Base-by-base conservation (phyloP, 2,329 filamentous ascomycete genomes). In the Phialophora macrospora region DNA sequence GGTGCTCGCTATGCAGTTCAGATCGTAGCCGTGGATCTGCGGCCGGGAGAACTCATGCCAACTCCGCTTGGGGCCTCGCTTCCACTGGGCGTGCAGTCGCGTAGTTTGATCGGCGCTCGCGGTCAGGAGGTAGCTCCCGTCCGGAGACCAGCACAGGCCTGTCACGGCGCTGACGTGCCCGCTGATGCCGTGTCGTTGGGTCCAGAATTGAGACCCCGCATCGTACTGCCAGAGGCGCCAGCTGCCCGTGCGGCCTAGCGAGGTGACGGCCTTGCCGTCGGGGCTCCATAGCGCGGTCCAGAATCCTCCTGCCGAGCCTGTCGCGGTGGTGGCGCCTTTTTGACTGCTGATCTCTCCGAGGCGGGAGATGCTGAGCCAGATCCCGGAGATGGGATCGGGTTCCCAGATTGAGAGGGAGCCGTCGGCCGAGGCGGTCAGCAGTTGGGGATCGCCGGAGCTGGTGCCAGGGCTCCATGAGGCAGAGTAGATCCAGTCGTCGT, bases 401-500 rank as follows among this genome's bases (percentile, higher is more conserved):
- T 95, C 90, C 95, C 95, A 99, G 62, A 99, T 90, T 0, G 93
- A 89, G 9, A 99, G 82, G 0, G 95, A 97, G 75, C 97, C 98
- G 75, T 99, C 95, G 3, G 95, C 95, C 2, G 95, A 98, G 0
- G 94, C 89, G 1, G 94, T 93, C 3, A 99, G 85, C 8, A 97
- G 85, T 71, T 90, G 91, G 12, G 90, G 82, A 32, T 34, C 22
- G 48, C 9, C 1, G 12, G 20, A 14, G 20, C 20, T 79, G 14
- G 78, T 73, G 51, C 81, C 76, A 6, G 82, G 82, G 65, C 85
- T 84, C 93, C 93, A 97, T 62, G 84, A 83, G 1, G 91, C 89
- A 63, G 91, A 96, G 78, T 97, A 98, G 64, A 99, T 94, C 95
- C 95, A 99, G 74, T 99, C 95, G 75, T 99, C 95, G 74, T 99